phyloP scores from a whole-genome alignment of 2,329 filamentous ascomycete species.

The Metarhizium album region DNA sequence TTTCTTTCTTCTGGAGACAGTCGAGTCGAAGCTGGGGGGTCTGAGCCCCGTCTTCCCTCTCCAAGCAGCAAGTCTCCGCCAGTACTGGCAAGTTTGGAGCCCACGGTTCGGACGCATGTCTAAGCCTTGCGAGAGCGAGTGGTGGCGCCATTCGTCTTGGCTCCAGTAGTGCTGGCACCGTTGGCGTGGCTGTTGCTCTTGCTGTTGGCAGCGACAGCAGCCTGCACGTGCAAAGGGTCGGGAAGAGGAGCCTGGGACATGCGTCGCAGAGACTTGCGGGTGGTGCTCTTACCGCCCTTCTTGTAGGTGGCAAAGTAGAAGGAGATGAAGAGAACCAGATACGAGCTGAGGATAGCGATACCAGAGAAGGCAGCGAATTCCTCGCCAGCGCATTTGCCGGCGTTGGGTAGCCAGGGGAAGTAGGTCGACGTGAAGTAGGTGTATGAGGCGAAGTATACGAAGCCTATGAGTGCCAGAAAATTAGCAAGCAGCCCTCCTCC shows the following conservation, averaged over 20 bases:
- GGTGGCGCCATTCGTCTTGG: slow-evolving; percentile 47
- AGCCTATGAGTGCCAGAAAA: slow-evolving; percentile 44
- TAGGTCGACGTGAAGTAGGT: slow-evolving; percentile 94
- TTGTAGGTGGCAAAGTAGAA: slow-evolving; percentile 98
- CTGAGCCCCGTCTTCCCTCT: not conserved
- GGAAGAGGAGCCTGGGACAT: slow-evolving; percentile 61
- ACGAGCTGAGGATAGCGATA: slow-evolving; percentile 85
- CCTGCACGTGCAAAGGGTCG: slow-evolving; percentile 67
- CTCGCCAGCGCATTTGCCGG: slow-evolving; percentile 82
- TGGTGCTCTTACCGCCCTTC: slow-evolving; percentile 71
- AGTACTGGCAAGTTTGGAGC: not conserved
- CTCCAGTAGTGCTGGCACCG: slow-evolving; percentile 41
- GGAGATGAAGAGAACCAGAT: slow-evolving; percentile 95
- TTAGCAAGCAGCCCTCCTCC: not conserved
- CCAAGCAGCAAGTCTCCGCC: not conserved
- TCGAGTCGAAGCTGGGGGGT: not conserved
- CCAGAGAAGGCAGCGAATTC: slow-evolving; percentile 92
- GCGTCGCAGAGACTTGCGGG: slow-evolving; percentile 63
- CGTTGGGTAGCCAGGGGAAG: slow-evolving; percentile 74
- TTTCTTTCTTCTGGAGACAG: not conserved
- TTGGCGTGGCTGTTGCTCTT: slow-evolving; percentile 37
- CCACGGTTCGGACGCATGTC: not conserved
- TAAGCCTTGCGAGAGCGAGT: slow-evolving; percentile 61
- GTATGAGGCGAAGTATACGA: slow-evolving; percentile 98
- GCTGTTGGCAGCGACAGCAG: slow-evolving; percentile 38